Percentiles rank a stretch among this genome's conserved stretches.
Evolutionary conservation across 306 rosid genomes (phyloP).

Genomic region (Dicorynia guianensis): DNA sequence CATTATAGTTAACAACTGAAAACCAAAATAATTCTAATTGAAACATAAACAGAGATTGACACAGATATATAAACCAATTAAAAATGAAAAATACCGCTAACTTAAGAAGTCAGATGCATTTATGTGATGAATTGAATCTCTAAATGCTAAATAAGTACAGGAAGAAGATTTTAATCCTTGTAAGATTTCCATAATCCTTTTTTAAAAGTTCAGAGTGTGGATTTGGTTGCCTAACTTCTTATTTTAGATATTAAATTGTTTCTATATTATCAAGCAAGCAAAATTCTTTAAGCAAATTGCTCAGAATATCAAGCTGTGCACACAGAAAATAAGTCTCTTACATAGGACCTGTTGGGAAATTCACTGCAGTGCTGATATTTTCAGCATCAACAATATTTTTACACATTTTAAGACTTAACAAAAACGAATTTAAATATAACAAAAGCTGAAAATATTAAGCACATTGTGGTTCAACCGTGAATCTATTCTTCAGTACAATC

Average conservation of each 20-base stretch:
- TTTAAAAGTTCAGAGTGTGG: neutral
- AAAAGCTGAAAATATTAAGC: neutral
- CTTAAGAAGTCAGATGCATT: neutral
- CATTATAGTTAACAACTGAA: conserved; percentile 3
- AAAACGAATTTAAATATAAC: neutral
- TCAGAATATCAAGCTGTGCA: neutral
- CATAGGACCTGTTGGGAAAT: neutral
- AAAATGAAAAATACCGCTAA: neutral
- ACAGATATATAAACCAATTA: neutral
- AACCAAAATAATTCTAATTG: conserved; percentile 15
- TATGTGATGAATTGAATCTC: no score
- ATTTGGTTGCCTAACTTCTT: neutral
- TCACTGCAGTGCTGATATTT: neutral
- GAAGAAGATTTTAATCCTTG: neutral
- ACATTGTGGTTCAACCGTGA: no score
- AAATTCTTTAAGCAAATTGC: neutral
- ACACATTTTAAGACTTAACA: no score
- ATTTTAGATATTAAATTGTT: neutral
- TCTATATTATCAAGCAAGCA: neutral
- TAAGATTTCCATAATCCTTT: neutral
- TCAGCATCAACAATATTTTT: neutral
- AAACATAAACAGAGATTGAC: conserved; percentile 24
- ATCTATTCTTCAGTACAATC: no score
- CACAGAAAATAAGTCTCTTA: neutral
- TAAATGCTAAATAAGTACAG: neutral